phyloP scores from a whole-genome alignment of 2,329 filamentous ascomycete species.

The Arthrobotrys sphaeroides region DNA sequence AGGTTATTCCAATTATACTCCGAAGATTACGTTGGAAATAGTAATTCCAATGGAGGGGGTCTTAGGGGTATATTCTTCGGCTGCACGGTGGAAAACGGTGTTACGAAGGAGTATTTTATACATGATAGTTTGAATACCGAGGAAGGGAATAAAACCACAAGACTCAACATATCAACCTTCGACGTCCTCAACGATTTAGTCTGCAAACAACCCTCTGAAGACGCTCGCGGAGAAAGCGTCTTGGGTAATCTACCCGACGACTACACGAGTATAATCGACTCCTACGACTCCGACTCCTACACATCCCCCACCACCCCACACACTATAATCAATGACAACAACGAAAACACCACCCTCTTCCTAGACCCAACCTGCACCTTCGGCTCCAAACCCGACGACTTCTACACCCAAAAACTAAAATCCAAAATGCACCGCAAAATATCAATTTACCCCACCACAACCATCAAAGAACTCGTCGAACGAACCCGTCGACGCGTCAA shows the following conservation, averaged over 20 bases:
- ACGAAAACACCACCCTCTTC: too few relatives aligned
- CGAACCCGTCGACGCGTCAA: not conserved
- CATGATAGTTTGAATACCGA: not conserved
- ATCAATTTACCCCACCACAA: not conserved
- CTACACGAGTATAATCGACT: not conserved
- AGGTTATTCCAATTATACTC: not conserved
- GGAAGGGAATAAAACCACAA: not conserved
- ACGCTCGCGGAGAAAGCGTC: not conserved
- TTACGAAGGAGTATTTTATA: not conserved
- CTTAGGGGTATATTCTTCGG: not conserved
- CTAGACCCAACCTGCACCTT: too few relatives aligned
- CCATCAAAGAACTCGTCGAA: not conserved
- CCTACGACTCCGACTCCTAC: not conserved
- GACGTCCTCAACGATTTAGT: not conserved
- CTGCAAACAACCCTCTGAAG: not conserved
- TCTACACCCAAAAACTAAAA: not conserved
- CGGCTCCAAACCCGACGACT: not conserved
- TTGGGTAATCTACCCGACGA: not conserved
- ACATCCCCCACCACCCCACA: too few relatives aligned
- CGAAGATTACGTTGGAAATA: not conserved
- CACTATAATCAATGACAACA: too few relatives aligned
- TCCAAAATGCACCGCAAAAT: not conserved
- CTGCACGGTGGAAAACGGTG: not conserved
- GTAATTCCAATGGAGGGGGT: not conserved
- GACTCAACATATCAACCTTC: not conserved